These are phyloP conservation scores for Lotmaria passim DNA, from an alignment of 208 protist genomes.

Conservation along the genomic window DNA sequence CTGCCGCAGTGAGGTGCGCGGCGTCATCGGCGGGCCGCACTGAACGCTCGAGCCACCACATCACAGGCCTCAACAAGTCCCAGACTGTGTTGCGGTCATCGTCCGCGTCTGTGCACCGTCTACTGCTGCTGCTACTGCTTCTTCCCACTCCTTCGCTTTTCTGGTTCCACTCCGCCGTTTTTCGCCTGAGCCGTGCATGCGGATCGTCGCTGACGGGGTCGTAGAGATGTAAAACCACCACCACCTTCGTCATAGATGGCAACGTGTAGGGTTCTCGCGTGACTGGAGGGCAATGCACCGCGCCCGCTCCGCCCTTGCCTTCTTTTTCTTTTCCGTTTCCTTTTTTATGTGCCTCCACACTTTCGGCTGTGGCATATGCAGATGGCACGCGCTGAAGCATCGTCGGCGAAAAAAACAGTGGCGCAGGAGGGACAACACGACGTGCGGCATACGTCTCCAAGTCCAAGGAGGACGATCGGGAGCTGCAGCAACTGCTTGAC, in stretches of 20 bases:
- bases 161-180: not conserved
- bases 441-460: not conserved
- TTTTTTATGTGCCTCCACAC: not conserved
- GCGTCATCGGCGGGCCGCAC: not conserved
- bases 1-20: not conserved
- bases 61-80: not conserved
- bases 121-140: not conserved
- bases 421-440: not conserved
- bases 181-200: not conserved
- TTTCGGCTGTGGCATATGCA: not conserved
- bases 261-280: not conserved
- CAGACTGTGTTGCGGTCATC: slow-evolving; percentile 5
- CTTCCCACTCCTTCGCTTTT: not conserved
- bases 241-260: not conserved
- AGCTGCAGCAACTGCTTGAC: not conserved
- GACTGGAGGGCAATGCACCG: not conserved
- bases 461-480: not conserved
- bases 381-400: not conserved
- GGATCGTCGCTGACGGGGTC: not conserved
- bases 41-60: slow-evolving; percentile 13
- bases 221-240: slow-evolving; percentile 16
- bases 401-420: not conserved
- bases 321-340: not conserved
- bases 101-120: not conserved
- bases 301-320: not conserved